Conservation (phyloP, 768 basidiomycete genomes). For the Clitopilus passeckerianus region DNA sequence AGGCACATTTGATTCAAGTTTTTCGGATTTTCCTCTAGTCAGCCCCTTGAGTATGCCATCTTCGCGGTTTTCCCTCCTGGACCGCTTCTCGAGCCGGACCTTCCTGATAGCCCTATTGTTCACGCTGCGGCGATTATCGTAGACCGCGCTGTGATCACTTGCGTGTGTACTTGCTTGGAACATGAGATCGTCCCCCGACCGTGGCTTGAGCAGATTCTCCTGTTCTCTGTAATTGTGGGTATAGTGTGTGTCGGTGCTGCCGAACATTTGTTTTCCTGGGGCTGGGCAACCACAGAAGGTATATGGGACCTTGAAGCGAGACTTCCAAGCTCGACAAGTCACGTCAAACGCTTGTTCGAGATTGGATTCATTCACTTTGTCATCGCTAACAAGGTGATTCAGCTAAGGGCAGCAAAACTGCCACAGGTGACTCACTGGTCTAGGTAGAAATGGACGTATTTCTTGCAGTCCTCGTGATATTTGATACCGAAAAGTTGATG, state of each 20-base stretch:
- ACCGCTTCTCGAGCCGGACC: not conserved
- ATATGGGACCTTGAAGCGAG: constrained; percentile 49
- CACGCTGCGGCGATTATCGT: not conserved
- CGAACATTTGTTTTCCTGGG: constrained; percentile 26
- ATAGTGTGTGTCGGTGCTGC: not conserved
- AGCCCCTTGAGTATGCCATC: not conserved
- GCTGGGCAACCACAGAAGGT: constrained; percentile 56
- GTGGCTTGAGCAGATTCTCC: not conserved
- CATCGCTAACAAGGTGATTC: constrained; percentile 30
- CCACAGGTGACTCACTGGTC: constrained; percentile 36
- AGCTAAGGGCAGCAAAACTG: not conserved
- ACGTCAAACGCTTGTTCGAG: constrained; percentile 43
- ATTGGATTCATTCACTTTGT: constrained; percentile 35
- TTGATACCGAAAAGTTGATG: constrained; percentile 44
- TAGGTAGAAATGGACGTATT: constrained; percentile 30
- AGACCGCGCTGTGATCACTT: not conserved
- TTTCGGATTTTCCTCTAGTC: not conserved
- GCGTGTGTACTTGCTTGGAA: not conserved
- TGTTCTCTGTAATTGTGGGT: not conserved
- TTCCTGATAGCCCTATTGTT: not conserved
- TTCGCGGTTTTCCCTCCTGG: not conserved
- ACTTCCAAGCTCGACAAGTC: constrained; percentile 21
- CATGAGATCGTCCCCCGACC: not conserved
- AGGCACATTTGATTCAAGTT: not conserved
- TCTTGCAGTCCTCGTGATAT: constrained; percentile 36